Base-by-base conservation (phyloP, 768 basidiomycete genomes). In the Podaxis sp. region DNA sequence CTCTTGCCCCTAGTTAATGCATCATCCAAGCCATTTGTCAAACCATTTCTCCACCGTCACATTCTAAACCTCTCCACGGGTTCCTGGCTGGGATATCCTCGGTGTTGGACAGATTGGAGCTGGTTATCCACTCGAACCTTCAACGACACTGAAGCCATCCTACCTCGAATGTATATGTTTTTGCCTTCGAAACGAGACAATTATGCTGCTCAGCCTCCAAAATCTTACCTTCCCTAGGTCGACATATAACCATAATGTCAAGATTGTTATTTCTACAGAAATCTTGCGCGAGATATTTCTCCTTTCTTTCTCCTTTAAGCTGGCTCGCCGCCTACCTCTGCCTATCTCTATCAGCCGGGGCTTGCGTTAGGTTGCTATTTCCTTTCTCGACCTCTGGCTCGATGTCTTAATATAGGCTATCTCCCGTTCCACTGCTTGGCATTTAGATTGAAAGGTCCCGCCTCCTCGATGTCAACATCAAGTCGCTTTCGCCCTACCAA, bases 381-480 rank as follows among this genome's bases (percentile, higher is more conserved):
- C 33, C 6, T 40, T 22, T 38, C 22, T 36, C 4, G 54, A 38
- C 15, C 20, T 55, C 3, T 55, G 54, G 54, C 33, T 20, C 20
- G 36, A 38, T 3, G 38, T 55, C 36, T 37, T 8, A 38, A 36
- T 12, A 36, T 22, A 5, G 12, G 17, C n/a, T 55, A n/a, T 22
- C 54, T 7, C 54, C 54, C n/a, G 22, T 40, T 20, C 33, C n/a
- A 38, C 6, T 55, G 6, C 54, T 55, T 36, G n/a, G 22, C 10
- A 17, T 55, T n/a, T 55, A 36, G 54, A 17, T 55, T 22, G 54
- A 55, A 20, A 12, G 54, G 24, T 55, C 54, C 54, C n/a, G 10
- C 20, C 37, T 38, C 20, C n/a, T 56, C 12, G 11, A 56, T 24
- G 22, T 56, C 22, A n/a, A 10, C 22, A 0, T 70, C 78, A 8